phyloP scores from a whole-genome alignment of 2,329 filamentous ascomycete genomes.

The Pseudogymnoascus sp. region DNA sequence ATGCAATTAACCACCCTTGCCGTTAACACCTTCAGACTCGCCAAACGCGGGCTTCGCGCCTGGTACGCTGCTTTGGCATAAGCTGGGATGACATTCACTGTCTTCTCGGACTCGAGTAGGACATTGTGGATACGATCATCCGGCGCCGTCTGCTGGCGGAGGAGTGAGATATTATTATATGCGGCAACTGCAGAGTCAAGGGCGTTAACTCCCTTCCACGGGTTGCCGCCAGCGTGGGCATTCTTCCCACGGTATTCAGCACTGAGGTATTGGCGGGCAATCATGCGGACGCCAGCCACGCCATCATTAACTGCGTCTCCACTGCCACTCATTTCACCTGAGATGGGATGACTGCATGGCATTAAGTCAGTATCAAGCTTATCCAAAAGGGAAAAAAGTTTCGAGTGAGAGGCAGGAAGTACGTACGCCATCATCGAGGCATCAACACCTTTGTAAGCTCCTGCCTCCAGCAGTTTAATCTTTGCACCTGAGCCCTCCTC shows the following conservation, averaged over 20 bases:
- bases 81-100: slow-evolving; percentile 49
- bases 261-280: slow-evolving; percentile 40
- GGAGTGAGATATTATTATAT: slow-evolving; percentile 39
- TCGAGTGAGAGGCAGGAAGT: slow-evolving; percentile 1
- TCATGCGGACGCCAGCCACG: slow-evolving; percentile 34
- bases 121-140: slow-evolving; percentile 40
- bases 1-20: slow-evolving; percentile 39
- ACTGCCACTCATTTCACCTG: background rate
- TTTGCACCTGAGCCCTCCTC: slow-evolving; percentile 34
- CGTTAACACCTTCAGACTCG: slow-evolving; percentile 32
- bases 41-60: slow-evolving; percentile 35
- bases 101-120: slow-evolving; percentile 43
- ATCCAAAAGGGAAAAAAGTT: background rate
- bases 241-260: slow-evolving; percentile 45
- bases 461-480: slow-evolving; percentile 36
- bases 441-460: slow-evolving; percentile 34
- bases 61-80: slow-evolving; percentile 37
- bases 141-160: slow-evolving; percentile 48
- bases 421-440: slow-evolving; percentile 34
- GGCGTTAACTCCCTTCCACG: slow-evolving; percentile 51
- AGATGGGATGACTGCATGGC: background rate
- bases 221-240: slow-evolving; percentile 48
- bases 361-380: too few species aligned
- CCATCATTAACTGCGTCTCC: background rate
- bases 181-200: slow-evolving; percentile 46